These are phyloP conservation scores for Fusarium foetens DNA, from an alignment of 2,329 filamentous ascomycete genomes.

Conservation along the genomic window DNA sequence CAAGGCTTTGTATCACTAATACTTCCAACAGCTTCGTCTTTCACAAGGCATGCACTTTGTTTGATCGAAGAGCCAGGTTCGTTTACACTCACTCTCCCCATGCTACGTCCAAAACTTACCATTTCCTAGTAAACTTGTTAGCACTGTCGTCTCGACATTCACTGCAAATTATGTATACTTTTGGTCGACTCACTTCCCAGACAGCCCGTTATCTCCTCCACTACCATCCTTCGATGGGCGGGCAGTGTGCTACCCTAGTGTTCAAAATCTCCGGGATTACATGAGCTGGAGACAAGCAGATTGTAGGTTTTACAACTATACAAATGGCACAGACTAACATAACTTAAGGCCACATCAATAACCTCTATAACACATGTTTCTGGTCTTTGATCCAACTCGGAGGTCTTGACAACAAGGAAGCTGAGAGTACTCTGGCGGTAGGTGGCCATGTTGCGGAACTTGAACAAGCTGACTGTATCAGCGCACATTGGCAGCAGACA, in stretches of 20 bases:
- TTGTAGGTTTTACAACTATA: slow-evolving; percentile 66
- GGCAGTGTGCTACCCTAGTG: slow-evolving; percentile 87
- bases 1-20: slow-evolving; percentile 1
- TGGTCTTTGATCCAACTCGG: slow-evolving; percentile 87
- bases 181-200: slow-evolving; percentile 81
- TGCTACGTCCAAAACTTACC: slow-evolving; percentile 13
- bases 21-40: slow-evolving; percentile 77
- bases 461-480: slow-evolving; percentile 50
- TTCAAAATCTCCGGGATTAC: slow-evolving; percentile 88
- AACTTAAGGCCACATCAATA: slow-evolving; percentile 87
- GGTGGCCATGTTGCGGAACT: slow-evolving; percentile 29
- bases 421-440: slow-evolving; percentile 82
- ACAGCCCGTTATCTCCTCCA: slow-evolving; percentile 74
- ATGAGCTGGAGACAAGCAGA: slow-evolving; percentile 97
- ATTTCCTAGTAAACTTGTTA: slow-evolving; percentile 79
- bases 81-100: neutral
- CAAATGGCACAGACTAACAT: slow-evolving; percentile 18
- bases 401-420: slow-evolving; percentile 78
- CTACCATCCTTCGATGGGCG: slow-evolving; percentile 93
- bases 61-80: slow-evolving; percentile 84
- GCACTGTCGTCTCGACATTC: slow-evolving; percentile 91
- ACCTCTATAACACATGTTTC: slow-evolving; percentile 97
- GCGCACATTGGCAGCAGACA: slow-evolving; percentile 87
- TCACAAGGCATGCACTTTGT: slow-evolving; percentile 82
- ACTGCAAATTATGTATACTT: slow-evolving; percentile 88